Evolutionary conservation across 768 basidiomycete genomes (phyloP).

Genomic region (Epithele typhae): DNA sequence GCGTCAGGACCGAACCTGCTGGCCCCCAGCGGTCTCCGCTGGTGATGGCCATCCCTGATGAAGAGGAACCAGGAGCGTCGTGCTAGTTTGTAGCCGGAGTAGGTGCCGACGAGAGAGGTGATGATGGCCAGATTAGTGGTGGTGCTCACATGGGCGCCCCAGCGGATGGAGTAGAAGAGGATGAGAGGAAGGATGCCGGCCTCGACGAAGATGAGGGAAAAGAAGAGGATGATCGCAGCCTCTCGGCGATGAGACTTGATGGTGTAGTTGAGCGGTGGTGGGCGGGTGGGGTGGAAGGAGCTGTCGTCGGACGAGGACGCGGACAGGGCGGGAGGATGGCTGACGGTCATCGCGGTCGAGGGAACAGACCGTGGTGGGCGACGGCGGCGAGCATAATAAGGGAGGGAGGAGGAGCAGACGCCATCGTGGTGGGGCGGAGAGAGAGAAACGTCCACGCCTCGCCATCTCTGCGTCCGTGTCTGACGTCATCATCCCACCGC

Average conservation of each 20-base stretch:
- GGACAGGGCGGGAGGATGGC: slow-evolving; percentile 8
- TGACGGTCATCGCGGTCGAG: too few relatives aligned
- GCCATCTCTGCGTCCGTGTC: background rate
- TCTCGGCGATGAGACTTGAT: slow-evolving; percentile 19
- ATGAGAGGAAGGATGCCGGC: slow-evolving; percentile 28
- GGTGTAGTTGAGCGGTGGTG: slow-evolving; percentile 26
- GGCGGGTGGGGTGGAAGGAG: slow-evolving; percentile 8
- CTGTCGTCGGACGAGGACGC: slow-evolving; percentile 4
- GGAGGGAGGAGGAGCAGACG: background rate
- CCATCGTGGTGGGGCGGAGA: too few relatives aligned
- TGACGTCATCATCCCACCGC: background rate
- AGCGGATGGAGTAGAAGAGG: slow-evolving; percentile 26
- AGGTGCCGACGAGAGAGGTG: slow-evolving; percentile 27
- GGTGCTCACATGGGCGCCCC: slow-evolving; percentile 26
- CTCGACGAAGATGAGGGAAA: slow-evolving; percentile 25
- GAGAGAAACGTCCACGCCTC: background rate
- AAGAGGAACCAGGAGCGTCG: slow-evolving; percentile 23
- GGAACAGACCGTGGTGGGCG: background rate
- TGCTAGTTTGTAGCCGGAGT: slow-evolving; percentile 26
- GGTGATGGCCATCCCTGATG: slow-evolving; percentile 19
- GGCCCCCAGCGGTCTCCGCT: slow-evolving; percentile 25
- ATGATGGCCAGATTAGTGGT: slow-evolving; percentile 30
- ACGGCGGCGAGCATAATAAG: background rate
- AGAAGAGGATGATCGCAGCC: slow-evolving; percentile 23
- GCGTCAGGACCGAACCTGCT: slow-evolving; percentile 25